Evolutionary conservation across 345 rosid species (phyloP).

Genomic region (Diplotaxis tenuifolia): DNA sequence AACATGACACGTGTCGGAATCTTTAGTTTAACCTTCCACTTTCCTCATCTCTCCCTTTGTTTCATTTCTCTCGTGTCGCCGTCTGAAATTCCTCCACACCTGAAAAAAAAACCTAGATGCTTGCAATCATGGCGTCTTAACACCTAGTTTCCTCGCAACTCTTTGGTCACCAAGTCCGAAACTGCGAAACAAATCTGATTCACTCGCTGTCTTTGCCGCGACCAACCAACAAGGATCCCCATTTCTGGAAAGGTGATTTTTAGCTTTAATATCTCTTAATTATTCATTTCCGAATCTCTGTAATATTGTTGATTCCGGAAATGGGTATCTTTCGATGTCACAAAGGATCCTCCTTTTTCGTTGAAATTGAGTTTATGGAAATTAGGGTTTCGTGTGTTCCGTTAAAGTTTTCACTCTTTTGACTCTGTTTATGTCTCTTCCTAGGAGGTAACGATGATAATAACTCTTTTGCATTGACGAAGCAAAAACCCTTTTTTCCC

Average conservation of each 20-base stretch:
- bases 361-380: slow-evolving; percentile 8
- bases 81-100: slow-evolving; percentile 28
- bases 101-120: slow-evolving; percentile 27
- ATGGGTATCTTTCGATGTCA: not conserved
- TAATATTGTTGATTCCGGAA: slow-evolving; percentile 16
- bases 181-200: not conserved
- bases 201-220: not conserved
- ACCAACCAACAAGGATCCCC: slow-evolving; percentile 8
- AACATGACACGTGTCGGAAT: not conserved
- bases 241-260: slow-evolving; percentile 19
- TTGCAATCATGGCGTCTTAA: not conserved
- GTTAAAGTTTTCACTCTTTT: not conserved
- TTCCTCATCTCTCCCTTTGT: slow-evolving; percentile 3
- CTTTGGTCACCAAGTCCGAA: not conserved
- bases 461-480: slow-evolving; percentile 18
- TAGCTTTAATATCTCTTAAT: slow-evolving; percentile 8
- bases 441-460: not conserved
- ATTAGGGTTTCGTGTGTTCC: slow-evolving; percentile 19
- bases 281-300: not conserved
- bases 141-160: not conserved
- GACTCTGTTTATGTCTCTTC: not conserved
- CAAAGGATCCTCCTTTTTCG: not conserved
- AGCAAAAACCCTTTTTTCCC: not conserved
- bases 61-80: slow-evolving; percentile 30
- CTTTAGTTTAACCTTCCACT: slow-evolving; percentile 12